Evolutionary conservation across 306 rosid species (phyloP).

Genomic region (Medicago lupulina): DNA sequence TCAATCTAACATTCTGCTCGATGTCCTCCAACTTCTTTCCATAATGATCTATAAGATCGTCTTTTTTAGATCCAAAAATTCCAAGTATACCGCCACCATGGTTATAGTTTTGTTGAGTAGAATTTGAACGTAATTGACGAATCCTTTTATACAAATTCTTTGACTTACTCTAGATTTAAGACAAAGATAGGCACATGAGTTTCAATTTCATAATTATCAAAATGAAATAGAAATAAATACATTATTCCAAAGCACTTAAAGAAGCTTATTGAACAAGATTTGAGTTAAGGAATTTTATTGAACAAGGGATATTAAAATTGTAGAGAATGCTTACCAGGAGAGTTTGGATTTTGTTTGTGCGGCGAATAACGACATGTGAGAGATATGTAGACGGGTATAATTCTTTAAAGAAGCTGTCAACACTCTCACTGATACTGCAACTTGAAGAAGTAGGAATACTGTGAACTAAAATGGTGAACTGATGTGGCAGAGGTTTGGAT

Average conservation of each 20-base stretch:
- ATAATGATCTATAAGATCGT: conserved; percentile 61
- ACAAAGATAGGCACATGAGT: conserved; percentile 38
- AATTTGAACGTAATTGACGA: conserved; percentile 56
- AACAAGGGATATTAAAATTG: neutral
- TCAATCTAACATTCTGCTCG: conserved; percentile 73
- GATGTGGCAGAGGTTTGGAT: conserved; percentile 88
- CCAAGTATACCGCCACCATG: conserved; percentile 53
- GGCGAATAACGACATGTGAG: conserved; percentile 73
- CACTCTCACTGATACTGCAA: conserved; percentile 63
- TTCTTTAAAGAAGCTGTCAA: conserved; percentile 70
- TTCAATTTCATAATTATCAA: conserved; percentile 6
- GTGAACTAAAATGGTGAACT: conserved; percentile 83
- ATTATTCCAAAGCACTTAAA: neutral
- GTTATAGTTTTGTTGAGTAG: conserved; percentile 45
- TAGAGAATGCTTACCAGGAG: conserved; percentile 63
- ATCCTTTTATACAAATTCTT: conserved; percentile 56
- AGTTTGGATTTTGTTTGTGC: conserved; percentile 59
- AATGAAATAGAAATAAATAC: conserved; percentile 26
- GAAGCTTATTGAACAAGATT: too few species aligned
- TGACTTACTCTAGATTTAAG: conserved; percentile 61
- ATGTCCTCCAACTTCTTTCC: conserved; percentile 72
- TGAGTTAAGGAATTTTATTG: too few species aligned
- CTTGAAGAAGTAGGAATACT: conserved; percentile 65
- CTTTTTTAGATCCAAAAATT: conserved; percentile 59
- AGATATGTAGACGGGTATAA: conserved; percentile 82